phyloP scores from a whole-genome alignment of 2,329 filamentous ascomycete genomes.

The Diaporthe longicolla region DNA sequence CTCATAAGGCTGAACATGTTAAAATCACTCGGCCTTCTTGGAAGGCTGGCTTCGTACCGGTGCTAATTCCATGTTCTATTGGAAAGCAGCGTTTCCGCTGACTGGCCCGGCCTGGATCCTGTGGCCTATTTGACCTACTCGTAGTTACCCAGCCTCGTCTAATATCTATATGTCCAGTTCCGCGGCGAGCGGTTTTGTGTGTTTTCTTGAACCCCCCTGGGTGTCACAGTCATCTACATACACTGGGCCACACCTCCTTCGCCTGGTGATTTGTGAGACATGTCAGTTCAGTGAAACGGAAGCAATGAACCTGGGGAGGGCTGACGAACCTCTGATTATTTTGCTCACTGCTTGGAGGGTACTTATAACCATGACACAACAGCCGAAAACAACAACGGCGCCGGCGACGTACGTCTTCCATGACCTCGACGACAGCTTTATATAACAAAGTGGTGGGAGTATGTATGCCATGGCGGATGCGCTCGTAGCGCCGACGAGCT shows the following conservation, averaged over 20 bases:
- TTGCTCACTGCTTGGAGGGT: slow-evolving; percentile 49
- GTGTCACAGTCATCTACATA: slow-evolving; percentile 40
- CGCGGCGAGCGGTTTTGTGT: not conserved
- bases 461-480: slow-evolving; percentile 97
- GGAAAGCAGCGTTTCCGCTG: not conserved
- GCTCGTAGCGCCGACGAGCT: slow-evolving; percentile 94
- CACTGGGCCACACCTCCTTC: slow-evolving; percentile 49
- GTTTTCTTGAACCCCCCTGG: not conserved
- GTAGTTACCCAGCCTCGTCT: slow-evolving; percentile 23
- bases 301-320: not conserved
- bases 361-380: slow-evolving; percentile 50
- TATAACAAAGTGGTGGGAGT: slow-evolving; percentile 92
- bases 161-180: slow-evolving; percentile 20
- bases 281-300: slow-evolving; percentile 1
- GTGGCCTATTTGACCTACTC: slow-evolving; percentile 10
- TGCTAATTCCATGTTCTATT: slow-evolving; percentile 17
- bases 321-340: slow-evolving; percentile 49
- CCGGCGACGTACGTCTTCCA: slow-evolving; percentile 52
- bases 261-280: slow-evolving; percentile 40
- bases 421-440: slow-evolving; percentile 83
- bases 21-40: not conserved
- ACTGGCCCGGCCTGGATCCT: not conserved
- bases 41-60: not conserved
- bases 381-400: slow-evolving; percentile 49
- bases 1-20: slow-evolving; percentile 18